Conservation (phyloP, 2,329 filamentous ascomycete species). For the Botryotinia globosa region DNA sequence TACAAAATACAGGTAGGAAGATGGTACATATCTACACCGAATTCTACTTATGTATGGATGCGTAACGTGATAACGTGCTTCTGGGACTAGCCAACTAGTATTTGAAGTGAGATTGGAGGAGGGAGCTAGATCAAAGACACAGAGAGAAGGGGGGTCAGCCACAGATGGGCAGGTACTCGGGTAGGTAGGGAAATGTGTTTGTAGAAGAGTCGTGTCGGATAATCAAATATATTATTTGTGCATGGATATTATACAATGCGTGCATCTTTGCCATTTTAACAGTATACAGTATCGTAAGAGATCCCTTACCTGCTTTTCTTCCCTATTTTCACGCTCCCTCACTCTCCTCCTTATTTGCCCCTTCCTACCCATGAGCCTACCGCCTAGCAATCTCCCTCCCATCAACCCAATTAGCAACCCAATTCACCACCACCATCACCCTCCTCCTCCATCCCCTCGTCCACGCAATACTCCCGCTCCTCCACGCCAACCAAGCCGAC, state of each 20-base stretch:
- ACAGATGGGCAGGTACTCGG: neutral
- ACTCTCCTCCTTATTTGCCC: no score
- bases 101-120: no score
- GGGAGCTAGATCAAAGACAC: neutral
- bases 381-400: constrained; percentile 26
- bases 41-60: neutral
- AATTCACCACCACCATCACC: constrained; percentile 28
- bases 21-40: neutral
- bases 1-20: neutral
- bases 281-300: neutral
- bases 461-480: constrained; percentile 30
- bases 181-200: no score
- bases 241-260: neutral
- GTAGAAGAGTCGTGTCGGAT: neutral
- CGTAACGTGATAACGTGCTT: no score
- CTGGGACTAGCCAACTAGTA: no score
- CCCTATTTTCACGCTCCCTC: fast-evolving
- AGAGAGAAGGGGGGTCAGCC: neutral
- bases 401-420: constrained; percentile 27
- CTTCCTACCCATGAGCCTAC: neutral
- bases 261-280: fast-evolving
- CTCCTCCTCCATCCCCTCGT: constrained; percentile 29
- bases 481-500: constrained; percentile 30
- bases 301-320: neutral
- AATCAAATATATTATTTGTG: neutral